These are phyloP conservation scores for Vaccinium darrowii DNA, from an alignment of 148 eudicot genomes.

Conservation along the genomic window DNA sequence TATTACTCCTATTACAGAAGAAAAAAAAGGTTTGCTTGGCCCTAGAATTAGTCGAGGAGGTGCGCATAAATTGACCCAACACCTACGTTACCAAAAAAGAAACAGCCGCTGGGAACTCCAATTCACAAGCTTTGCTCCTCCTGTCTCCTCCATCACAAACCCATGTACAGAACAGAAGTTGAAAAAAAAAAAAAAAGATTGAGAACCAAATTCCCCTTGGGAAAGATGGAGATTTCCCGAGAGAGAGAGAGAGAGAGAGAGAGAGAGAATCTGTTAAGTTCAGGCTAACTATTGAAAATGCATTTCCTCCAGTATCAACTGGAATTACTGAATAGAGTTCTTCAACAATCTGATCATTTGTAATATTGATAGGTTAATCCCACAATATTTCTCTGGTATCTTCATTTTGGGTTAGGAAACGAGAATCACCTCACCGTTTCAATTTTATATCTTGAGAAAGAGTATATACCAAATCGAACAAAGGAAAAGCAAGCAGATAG, in stretches of 20 bases:
- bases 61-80: too few relatives aligned
- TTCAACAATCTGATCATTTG: background rate
- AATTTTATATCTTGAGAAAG: background rate
- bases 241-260: background rate
- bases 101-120: too few relatives aligned
- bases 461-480: background rate
- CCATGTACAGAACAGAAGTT: background rate
- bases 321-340: background rate
- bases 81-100: too few relatives aligned
- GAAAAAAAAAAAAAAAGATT: background rate
- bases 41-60: too few relatives aligned
- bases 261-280: background rate
- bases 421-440: background rate
- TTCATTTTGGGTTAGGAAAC: background rate
- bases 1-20: too few relatives aligned
- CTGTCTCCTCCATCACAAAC: background rate
- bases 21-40: too few relatives aligned
- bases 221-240: background rate
- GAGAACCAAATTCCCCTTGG: background rate
- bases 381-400: background rate
- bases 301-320: background rate
- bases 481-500: background rate
- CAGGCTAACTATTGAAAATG: background rate
- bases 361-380: background rate
- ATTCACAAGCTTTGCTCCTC: background rate